Conservation (phyloP, 345 rosid species). For the Hibiscus tridactylites region DNA sequence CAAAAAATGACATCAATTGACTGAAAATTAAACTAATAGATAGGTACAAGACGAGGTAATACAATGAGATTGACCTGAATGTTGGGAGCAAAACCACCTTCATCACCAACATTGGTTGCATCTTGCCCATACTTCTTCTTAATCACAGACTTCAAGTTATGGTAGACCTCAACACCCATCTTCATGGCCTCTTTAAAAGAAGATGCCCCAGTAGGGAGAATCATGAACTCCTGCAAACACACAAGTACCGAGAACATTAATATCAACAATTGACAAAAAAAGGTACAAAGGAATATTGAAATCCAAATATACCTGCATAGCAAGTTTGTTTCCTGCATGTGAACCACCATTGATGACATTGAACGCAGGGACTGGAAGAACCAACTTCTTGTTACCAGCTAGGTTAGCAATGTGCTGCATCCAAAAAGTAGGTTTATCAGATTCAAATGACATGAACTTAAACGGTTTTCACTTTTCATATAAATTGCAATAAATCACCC, state of each 20-base stretch:
- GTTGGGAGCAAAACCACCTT: conserved; percentile 98
- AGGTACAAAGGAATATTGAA: background rate
- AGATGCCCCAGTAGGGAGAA: conserved; percentile 89
- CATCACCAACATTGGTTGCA: conserved; percentile 98
- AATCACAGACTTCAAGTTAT: conserved; percentile 78
- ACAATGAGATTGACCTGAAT: conserved; percentile 48
- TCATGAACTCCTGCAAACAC: conserved; percentile 78
- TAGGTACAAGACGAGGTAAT: background rate
- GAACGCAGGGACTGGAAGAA: conserved; percentile 93
- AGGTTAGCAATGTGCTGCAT: conserved; percentile 86
- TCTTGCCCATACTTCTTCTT: conserved; percentile 99
- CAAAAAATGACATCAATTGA: background rate
- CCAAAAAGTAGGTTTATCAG: background rate
- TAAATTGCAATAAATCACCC: background rate
- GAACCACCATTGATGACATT: conserved; percentile 99
- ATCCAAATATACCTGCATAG: conserved; percentile 62
- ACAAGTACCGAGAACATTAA: background rate
- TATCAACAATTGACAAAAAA: background rate
- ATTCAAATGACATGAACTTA: background rate
- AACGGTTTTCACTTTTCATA: background rate
- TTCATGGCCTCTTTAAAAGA: conserved; percentile 97
- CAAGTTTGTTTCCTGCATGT: conserved; percentile 97
- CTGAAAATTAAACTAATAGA: background rate
- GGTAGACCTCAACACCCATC: conserved; percentile 97
- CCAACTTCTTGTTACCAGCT: conserved; percentile 85